Evolutionary conservation across 2,329 filamentous ascomycete genomes (phyloP).

Genomic region (Cladobotryum mycophilum): DNA sequence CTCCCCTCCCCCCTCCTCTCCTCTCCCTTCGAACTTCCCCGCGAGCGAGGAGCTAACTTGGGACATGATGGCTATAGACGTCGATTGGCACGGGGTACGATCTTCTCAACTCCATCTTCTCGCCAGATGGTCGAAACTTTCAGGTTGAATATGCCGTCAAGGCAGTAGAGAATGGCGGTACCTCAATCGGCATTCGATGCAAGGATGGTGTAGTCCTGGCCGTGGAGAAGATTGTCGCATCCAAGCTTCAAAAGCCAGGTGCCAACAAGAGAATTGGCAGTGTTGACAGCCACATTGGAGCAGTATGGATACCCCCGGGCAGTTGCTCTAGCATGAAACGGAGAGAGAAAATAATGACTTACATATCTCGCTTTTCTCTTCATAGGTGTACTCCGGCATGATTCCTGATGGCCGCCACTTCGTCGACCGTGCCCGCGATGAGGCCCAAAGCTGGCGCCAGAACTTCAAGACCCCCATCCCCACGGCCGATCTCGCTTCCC

Average conservation of each 20-base stretch:
- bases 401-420: conserved; percentile 94
- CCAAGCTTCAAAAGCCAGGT: conserved; percentile 89
- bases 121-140: conserved; percentile 97
- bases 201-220: conserved; percentile 96
- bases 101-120: conserved; percentile 99
- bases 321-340: not conserved
- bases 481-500: conserved; percentile 77
- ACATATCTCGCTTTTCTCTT: not conserved
- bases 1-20: not conserved
- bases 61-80: conserved; percentile 58
- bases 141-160: conserved; percentile 99
- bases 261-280: conserved; percentile 97
- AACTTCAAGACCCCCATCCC: conserved; percentile 94
- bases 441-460: conserved; percentile 84
- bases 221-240: conserved; percentile 91
- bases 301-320: conserved; percentile 55
- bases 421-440: conserved; percentile 86
- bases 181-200: conserved; percentile 91
- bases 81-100: conserved; percentile 99
- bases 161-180: conserved; percentile 96
- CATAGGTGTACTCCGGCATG: conserved; percentile 88
- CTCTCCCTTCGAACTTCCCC: not conserved
- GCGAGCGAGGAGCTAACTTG: conserved; percentile 10
- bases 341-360: conserved; percentile 8
- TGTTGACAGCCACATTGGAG: conserved; percentile 86